These are phyloP conservation scores for Amanita rubescens DNA, from an alignment of 768 basidiomycete species.

Conservation along the genomic window DNA sequence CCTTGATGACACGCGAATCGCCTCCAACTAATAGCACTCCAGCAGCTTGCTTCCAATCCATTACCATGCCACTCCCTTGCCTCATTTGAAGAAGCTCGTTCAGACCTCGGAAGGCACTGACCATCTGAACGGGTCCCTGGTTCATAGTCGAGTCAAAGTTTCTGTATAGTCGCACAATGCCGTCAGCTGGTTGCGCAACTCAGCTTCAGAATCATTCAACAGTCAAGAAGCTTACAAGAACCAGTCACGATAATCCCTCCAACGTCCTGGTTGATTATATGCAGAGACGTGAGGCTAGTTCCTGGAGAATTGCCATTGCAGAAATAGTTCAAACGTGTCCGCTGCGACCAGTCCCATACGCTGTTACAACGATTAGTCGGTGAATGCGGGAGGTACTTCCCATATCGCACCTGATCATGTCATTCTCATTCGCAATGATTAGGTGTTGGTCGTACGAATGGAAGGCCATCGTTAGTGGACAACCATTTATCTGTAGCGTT, in stretches of 20 bases:
- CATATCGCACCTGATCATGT: conserved; percentile 68
- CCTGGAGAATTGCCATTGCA: conserved; percentile 82
- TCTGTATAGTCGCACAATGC: conserved; percentile 84
- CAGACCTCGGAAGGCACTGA: conserved; percentile 87
- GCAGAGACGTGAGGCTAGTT: conserved; percentile 78
- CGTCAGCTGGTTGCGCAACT: conserved; percentile 57
- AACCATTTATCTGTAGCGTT: conserved; percentile 48
- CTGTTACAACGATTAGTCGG: conserved; percentile 30
- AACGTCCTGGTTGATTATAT: conserved; percentile 94
- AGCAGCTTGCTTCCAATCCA: conserved; percentile 89
- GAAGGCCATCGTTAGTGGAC: conserved; percentile 76
- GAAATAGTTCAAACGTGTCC: conserved; percentile 73
- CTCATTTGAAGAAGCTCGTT: conserved; percentile 67
- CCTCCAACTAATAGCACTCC: conserved; percentile 88
- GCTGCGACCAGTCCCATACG: conserved; percentile 91
- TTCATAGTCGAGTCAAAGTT: conserved; percentile 78
- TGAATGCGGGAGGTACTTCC: not conserved
- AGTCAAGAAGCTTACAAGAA: conserved; percentile 48
- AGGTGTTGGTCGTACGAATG: conserved; percentile 91
- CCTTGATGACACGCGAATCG: conserved; percentile 79
- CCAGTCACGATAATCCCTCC: conserved; percentile 85
- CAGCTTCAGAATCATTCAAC: not conserved
- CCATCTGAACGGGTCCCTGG: conserved; percentile 78
- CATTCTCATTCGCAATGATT: conserved; percentile 76
- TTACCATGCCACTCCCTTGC: conserved; percentile 79